Evolutionary conservation across 306 rosid species (phyloP).

Genomic region (Prinsepia uniflora): DNA sequence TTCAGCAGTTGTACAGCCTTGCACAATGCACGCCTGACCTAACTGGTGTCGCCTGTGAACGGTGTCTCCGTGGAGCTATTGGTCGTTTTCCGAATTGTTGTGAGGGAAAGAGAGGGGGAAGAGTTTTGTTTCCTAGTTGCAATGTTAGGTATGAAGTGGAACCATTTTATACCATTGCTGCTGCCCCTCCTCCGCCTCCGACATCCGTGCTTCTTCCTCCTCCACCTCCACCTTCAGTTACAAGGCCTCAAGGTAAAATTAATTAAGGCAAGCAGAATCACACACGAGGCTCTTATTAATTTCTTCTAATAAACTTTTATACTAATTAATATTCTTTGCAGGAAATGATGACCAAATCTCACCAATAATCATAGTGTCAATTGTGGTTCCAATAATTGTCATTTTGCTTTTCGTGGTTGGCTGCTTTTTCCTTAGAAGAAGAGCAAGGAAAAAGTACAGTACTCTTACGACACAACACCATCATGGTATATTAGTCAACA

Average conservation of each 20-base stretch:
- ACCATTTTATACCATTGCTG: background rate
- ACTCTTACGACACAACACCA: background rate
- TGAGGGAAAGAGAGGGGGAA: conserved; percentile 13
- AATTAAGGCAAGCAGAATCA: conserved; percentile 36
- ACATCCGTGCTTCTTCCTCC: background rate
- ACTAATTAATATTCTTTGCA: background rate
- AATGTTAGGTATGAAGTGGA: conserved; percentile 25
- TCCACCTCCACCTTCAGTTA: background rate
- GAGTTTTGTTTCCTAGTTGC: conserved; percentile 30
- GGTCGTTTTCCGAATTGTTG: background rate
- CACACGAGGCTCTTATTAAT: conserved; percentile 13
- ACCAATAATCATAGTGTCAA: conserved; percentile 7
- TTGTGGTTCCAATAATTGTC: conserved; percentile 24
- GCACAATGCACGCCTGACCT: conserved; percentile 41
- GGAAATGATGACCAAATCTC: conserved; percentile 15
- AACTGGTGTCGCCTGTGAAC: conserved; percentile 4
- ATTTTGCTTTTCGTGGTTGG: conserved; percentile 5
- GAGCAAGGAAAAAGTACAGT: conserved; percentile 15
- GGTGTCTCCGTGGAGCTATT: conserved; percentile 6
- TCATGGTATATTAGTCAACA: background rate
- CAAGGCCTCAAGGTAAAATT: conserved; percentile 39
- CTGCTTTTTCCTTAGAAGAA: conserved; percentile 13
- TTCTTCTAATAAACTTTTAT: no score
- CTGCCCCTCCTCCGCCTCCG: background rate
- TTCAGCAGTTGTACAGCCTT: conserved; percentile 15